Base-by-base conservation (phyloP, 1,139 yeast genomes). In the Candida pseudoviswanathii region DNA sequence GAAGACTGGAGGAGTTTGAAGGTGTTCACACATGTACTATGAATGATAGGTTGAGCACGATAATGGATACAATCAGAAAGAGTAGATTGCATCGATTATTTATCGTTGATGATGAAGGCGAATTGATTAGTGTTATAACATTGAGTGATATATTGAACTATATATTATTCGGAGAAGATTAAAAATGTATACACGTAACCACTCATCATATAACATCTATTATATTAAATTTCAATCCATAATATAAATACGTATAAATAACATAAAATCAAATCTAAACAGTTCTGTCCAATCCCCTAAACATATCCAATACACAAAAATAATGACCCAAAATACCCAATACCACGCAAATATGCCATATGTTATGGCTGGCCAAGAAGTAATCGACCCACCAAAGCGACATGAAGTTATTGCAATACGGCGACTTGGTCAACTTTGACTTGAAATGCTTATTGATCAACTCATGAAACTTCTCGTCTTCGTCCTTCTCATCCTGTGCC, bases 21-120 rank as follows among this genome's bases (percentile, higher is more conserved):
- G 99, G 99, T 51, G 99, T 95, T 11, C 92, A 92, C 68, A 94
- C 98, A 0, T 95, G 99, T 70, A 91, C 98, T 0, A 77, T 85
- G 56, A 80, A 85, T 58, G 99, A 95, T 66, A 80, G 95, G 54
- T 75, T 95, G 53, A 89, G 96, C 55, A 90, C 96, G 11, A 89
- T 95, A 53, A 82, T 94, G 86, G 97, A 94, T 64, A 92, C 96
- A 39, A 90, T 95, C 53, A 81, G 98, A 62, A 87, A 92, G 60
- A 86, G 96, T 37, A 81, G 98, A 58, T 79, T 94, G 55, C 98
- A 95, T 68, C 80, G 99, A 65, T 80, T 95, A 63, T 90, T 92
- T 65, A 94, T 95, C 40, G 97, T 95, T 29, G 97, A 94, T 65
- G 86, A 83, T 36, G 80, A 81, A 31, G 95, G 96, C 5, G 81